Evolutionary conservation across 345 rosid genomes (phyloP).

Genomic region (Murraya koenigii): DNA sequence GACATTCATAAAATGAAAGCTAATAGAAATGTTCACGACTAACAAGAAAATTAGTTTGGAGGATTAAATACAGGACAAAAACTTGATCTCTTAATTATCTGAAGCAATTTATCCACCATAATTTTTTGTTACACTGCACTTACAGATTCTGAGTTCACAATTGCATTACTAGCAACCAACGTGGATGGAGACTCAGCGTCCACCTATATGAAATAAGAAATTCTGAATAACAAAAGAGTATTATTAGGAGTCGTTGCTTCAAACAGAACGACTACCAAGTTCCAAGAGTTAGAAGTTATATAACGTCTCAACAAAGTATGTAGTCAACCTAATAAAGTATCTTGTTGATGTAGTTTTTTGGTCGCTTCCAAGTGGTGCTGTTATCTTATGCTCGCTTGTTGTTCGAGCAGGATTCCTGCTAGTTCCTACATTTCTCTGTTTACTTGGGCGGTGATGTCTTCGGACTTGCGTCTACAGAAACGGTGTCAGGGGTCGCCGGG

Average conservation of each 20-base stretch:
- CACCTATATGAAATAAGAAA: slow-evolving; percentile 33
- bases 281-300: not conserved
- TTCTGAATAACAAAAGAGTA: not conserved
- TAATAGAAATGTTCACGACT: not conserved
- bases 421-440: too few relatives aligned
- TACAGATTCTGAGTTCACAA: slow-evolving; percentile 68
- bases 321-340: not conserved
- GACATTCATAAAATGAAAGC: not conserved
- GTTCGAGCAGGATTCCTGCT: too few relatives aligned
- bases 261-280: not conserved
- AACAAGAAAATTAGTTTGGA: not conserved
- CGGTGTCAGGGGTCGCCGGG: too few relatives aligned
- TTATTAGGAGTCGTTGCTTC: not conserved
- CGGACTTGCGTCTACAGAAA: too few relatives aligned
- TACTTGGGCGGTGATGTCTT: too few relatives aligned
- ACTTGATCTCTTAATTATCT: slow-evolving; percentile 44
- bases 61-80: not conserved
- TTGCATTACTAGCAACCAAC: slow-evolving; percentile 57
- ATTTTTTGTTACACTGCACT: too few relatives aligned
- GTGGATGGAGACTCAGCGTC: slow-evolving; percentile 58
- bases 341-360: too few relatives aligned
- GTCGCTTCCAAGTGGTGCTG: too few relatives aligned
- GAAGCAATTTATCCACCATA: slow-evolving; percentile 66
- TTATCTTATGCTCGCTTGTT: too few relatives aligned
- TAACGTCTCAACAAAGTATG: not conserved